Conservation (phyloP, 306 rosid species). For the Trifolium repens region DNA sequence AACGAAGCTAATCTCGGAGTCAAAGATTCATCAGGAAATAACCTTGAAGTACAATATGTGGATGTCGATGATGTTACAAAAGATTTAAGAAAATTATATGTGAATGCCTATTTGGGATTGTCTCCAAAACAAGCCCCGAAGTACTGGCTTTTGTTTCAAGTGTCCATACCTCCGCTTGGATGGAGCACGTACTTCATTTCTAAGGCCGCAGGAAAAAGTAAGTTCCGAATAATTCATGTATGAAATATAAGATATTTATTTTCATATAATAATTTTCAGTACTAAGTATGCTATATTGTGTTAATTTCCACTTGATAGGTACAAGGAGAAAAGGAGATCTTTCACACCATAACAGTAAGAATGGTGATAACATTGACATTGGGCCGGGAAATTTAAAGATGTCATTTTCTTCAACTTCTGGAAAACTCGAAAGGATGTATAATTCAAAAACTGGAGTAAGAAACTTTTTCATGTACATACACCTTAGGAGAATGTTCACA, state of each 20-base stretch:
- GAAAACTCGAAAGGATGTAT: constrained; percentile 76
- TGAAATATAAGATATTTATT: background rate
- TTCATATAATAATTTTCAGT: constrained; percentile 1
- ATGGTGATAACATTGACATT: constrained; percentile 53
- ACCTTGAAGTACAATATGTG: constrained; percentile 61
- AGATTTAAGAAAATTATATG: constrained; percentile 65
- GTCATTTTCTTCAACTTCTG: constrained; percentile 76
- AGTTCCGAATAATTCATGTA: constrained; percentile 5
- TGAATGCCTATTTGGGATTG: constrained; percentile 72
- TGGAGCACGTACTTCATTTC: constrained; percentile 89
- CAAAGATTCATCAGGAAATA: constrained; percentile 73
- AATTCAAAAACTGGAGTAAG: constrained; percentile 74
- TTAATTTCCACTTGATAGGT: constrained; percentile 50
- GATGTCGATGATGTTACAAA: constrained; percentile 63
- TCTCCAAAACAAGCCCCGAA: constrained; percentile 61
- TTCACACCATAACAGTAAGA: constrained; percentile 34
- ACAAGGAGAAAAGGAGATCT: constrained; percentile 37
- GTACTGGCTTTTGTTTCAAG: constrained; percentile 88
- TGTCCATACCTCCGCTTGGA: constrained; percentile 78
- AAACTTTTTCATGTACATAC: constrained; percentile 42
- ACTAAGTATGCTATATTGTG: constrained; percentile 24
- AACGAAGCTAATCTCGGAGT: constrained; percentile 69
- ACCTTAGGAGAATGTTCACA: constrained; percentile 9
- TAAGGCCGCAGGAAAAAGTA: constrained; percentile 56
- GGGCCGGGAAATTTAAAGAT: constrained; percentile 86